phyloP scores from a whole-genome alignment of 352 stramenopile genomes.

The Globisporangium cylindrosporum region DNA sequence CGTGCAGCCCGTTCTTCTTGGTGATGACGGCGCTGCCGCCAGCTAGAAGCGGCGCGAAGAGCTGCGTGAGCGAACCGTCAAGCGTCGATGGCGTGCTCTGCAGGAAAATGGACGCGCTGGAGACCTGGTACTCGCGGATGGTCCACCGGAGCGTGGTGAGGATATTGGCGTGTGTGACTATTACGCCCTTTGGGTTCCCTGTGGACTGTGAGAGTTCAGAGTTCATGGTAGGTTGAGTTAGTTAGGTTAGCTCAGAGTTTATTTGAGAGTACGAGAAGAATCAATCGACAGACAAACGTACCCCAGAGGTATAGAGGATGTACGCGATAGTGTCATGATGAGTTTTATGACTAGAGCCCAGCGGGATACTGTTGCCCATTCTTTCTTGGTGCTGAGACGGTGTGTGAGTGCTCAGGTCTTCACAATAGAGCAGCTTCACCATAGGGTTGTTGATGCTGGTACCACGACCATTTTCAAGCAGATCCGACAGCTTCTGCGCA shows the following conservation, averaged over 20 bases:
- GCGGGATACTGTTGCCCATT: background rate
- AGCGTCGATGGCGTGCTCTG: slow-evolving; percentile 61
- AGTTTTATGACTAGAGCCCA: no score
- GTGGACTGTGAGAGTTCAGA: background rate
- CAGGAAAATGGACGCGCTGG: slow-evolving; percentile 51
- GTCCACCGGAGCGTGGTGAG: slow-evolving; percentile 59
- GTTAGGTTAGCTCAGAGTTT: background rate
- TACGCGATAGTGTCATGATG: background rate
- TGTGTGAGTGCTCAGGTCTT: background rate
- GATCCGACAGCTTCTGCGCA: background rate
- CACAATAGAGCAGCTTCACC: background rate
- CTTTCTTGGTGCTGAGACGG: background rate
- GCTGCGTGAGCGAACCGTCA: slow-evolving; percentile 56
- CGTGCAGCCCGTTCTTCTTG: slow-evolving; percentile 20
- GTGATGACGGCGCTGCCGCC: slow-evolving; percentile 22
- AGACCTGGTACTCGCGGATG: slow-evolving; percentile 51
- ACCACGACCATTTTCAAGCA: background rate
- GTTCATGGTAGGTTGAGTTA: background rate
- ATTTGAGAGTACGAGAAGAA: background rate
- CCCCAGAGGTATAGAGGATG: slow-evolving; percentile 9
- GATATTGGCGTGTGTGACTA: slow-evolving; percentile 55
- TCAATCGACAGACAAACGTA: background rate
- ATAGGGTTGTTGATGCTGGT: background rate
- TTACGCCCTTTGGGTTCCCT: slow-evolving; percentile 55
- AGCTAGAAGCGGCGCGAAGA: slow-evolving; percentile 46